Evolutionary conservation across 768 basidiomycete species (phyloP).

Genomic region (Collybiopsis luxurians): DNA sequence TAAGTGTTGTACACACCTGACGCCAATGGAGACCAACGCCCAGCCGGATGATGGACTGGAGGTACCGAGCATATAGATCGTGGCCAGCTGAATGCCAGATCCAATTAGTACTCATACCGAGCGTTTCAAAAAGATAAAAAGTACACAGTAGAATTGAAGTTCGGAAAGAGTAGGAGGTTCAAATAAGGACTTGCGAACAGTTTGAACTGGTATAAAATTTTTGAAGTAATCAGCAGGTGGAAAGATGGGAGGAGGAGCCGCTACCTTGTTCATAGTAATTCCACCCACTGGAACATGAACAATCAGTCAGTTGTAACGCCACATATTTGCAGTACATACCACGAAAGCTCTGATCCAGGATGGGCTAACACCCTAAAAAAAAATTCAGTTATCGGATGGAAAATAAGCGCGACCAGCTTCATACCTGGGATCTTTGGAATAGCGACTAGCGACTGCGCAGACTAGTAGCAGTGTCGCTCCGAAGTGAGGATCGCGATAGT

Average conservation of each 20-base stretch:
- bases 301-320: background rate
- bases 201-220: conserved; percentile 20
- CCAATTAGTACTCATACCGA: background rate
- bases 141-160: conserved; percentile 35
- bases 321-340: conserved; percentile 6
- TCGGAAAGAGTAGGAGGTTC: conserved; percentile 34
- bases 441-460: conserved; percentile 48
- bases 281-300: conserved; percentile 28
- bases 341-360: conserved; percentile 23
- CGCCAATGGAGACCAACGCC: conserved; percentile 42
- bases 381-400: too few relatives aligned
- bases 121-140: conserved; percentile 4
- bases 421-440: conserved; percentile 32
- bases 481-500: conserved; percentile 38
- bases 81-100: conserved; percentile 22
- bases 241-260: background rate
- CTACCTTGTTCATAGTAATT: conserved; percentile 35
- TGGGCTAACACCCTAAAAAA: conserved; percentile 30
- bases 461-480: conserved; percentile 39
- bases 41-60: conserved; percentile 38
- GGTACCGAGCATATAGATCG: conserved; percentile 31
- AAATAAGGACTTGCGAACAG: conserved; percentile 27
- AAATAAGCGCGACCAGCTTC: too few relatives aligned
- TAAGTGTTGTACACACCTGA: conserved; percentile 19
- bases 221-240: background rate